Conservation (phyloP, 495 filamentous ascomycete species). For the Neurospora africana region DNA sequence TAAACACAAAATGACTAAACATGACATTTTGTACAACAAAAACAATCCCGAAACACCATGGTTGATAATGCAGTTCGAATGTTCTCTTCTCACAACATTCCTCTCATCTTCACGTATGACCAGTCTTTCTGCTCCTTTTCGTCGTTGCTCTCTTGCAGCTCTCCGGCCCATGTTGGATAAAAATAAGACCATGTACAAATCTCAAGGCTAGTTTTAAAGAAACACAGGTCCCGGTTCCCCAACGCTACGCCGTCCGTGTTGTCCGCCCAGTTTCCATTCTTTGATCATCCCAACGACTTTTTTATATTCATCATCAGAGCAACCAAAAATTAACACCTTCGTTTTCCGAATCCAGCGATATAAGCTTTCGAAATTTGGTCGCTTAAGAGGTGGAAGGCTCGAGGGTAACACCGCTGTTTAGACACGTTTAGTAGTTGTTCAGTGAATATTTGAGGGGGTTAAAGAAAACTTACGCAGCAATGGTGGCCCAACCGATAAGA, state of each 20-base stretch:
- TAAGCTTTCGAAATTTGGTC: not conserved
- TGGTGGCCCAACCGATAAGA: slow-evolving; percentile 94
- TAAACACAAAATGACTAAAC: not conserved
- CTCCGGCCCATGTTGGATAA: not conserved
- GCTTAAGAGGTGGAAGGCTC: slow-evolving; percentile 25
- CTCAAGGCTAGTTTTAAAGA: not conserved
- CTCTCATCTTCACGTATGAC: slow-evolving; percentile 1
- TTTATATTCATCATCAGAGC: not conserved
- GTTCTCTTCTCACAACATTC: slow-evolving; percentile 1
- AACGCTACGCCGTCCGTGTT: not conserved
- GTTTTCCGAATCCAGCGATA: not conserved
- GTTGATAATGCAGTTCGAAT: not conserved
- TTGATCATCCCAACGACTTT: not conserved
- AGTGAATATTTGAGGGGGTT: not conserved
- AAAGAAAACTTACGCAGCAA: slow-evolving; percentile 43
- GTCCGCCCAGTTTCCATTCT: not conserved
- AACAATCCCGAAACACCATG: not conserved
- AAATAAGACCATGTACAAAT: slow-evolving; percentile 1
- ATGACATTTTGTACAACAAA: not conserved
- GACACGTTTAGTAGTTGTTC: slow-evolving; percentile 3
- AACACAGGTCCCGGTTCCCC: not conserved
- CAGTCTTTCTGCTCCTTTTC: not conserved
- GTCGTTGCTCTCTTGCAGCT: not conserved
- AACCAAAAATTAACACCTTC: not conserved
- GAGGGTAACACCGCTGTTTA: slow-evolving; percentile 29